A percentile compares a stretch with the other conserved stretches of the same genome.
phyloP scores from a whole-genome alignment of 352 stramenopile genomes.

The Phytopythium sindhum region DNA sequence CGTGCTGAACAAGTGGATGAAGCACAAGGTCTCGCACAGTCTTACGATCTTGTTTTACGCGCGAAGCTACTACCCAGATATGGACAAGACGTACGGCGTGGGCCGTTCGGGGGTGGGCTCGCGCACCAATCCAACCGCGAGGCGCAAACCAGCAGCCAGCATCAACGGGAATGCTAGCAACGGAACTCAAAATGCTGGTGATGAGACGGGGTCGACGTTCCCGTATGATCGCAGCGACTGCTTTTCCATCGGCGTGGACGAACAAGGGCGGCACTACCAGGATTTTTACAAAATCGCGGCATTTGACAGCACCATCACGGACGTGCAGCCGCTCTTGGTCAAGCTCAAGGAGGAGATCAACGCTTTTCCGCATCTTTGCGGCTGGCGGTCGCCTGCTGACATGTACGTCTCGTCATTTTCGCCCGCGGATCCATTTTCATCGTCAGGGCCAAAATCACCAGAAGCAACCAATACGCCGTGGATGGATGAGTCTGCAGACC shows the following conservation, averaged over 20 bases:
- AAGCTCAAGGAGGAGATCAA: slow-evolving; percentile 81
- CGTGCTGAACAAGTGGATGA: slow-evolving; percentile 90
- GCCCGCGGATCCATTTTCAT: slow-evolving; percentile 7
- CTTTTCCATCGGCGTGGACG: slow-evolving; percentile 70
- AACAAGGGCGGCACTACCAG: slow-evolving; percentile 75
- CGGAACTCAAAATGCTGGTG: slow-evolving; percentile 5
- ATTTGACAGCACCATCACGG: slow-evolving; percentile 67
- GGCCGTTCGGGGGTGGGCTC: neutral
- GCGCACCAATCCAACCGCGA: slow-evolving; percentile 2
- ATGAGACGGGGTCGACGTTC: slow-evolving; percentile 51
- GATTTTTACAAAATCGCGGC: slow-evolving; percentile 86
- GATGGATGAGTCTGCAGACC: slow-evolving; percentile 7
- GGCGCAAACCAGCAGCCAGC: slow-evolving; percentile 7
- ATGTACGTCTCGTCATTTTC: slow-evolving; percentile 36
- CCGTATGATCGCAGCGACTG: slow-evolving; percentile 59
- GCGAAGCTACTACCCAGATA: slow-evolving; percentile 83
- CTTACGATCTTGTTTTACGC: slow-evolving; percentile 93
- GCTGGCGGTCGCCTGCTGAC: slow-evolving; percentile 49
- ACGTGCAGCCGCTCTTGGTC: slow-evolving; percentile 66
- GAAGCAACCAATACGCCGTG: neutral
- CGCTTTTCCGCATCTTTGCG: slow-evolving; percentile 61
- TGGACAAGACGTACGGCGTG: slow-evolving; percentile 39
- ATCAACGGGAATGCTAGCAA: slow-evolving; percentile 7
- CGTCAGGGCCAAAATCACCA: neutral
- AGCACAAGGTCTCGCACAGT: slow-evolving; percentile 87